Base-by-base conservation (phyloP, 2,329 filamentous ascomycete species). In the Periconia sp. region DNA sequence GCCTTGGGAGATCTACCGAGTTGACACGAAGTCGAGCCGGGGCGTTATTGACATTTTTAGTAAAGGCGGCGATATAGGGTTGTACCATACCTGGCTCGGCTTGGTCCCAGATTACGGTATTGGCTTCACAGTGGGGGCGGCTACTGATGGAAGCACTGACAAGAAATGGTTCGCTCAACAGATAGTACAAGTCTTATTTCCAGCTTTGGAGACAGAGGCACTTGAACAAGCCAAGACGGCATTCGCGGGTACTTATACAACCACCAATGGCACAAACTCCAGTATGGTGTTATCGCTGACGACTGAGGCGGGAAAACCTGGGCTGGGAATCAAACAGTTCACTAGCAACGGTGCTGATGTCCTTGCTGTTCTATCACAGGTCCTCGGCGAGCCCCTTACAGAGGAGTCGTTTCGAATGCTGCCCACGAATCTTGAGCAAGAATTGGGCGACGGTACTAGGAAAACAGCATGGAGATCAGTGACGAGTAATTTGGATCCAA, bases 51-150 rank as follows among this genome's bases (percentile, higher is more conserved):
- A 71, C 49, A 18, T 73, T 4, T 74, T 72, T 43, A 68, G 67
- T 17, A 76, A 78, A 52, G 54, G 66, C 3, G 71, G 74, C 12
- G 63, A 73, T 43, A 58, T 73, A 9, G 67, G 71, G 22, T 44
- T 54, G 35, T 76, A 73, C 44, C 62, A 62, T 15, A 64, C 65
- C 2, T 56, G 68, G 8, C 40, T 77, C 1, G 66, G 64, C 1
- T 55, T 78, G 4, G 44, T 77, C 4, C 74, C 72, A 1, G 73
- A 77, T 46, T 74, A 67, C 36, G 63, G 71, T 36, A 56, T 72
- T n/a, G 73, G 74, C 0, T 71, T 76, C 3, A 57, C 76, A 2
- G 48, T 63, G 2, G 21, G 34, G 8, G 73, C 71, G 3, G 35
- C 15, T 3, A 25, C 24, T n/a, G 24, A 24, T 9, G 70, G 68